A percentile compares a stretch with the other conserved stretches of the same genome.
Conservation (phyloP, 768 basidiomycete genomes). For the Lactarius psammicola region DNA sequence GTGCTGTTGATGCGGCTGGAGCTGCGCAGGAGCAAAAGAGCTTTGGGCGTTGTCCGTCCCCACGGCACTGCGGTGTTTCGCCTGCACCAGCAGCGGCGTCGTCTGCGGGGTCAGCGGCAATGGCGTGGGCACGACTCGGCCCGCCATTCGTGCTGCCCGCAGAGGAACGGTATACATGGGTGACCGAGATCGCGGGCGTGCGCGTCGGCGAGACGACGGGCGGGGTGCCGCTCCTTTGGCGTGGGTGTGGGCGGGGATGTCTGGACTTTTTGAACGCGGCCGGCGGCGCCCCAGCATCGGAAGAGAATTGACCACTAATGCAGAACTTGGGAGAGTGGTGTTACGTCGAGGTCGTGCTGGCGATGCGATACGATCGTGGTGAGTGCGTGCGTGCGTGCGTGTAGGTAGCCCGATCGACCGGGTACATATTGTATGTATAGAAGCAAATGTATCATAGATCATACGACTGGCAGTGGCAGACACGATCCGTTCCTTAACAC, state of each 20-base stretch:
- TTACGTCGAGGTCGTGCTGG: neutral
- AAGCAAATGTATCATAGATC: constrained; percentile 7
- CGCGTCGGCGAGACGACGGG: constrained; percentile 23
- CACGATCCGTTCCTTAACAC: neutral
- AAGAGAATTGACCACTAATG: neutral
- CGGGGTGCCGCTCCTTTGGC: constrained; percentile 28
- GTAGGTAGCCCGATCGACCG: neutral
- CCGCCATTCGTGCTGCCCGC: constrained; percentile 24
- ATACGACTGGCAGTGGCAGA: neutral
- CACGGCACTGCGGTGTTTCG: neutral
- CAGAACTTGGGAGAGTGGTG: neutral
- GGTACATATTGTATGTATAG: constrained; percentile 9
- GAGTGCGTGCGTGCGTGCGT: neutral
- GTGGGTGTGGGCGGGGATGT: constrained; percentile 26
- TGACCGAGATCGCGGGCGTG: constrained; percentile 22
- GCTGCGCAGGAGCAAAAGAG: constrained; percentile 3
- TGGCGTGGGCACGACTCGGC: constrained; percentile 19
- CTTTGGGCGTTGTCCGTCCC: constrained; percentile 27
- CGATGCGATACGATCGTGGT: neutral
- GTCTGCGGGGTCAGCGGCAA: neutral
- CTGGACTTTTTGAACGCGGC: constrained; percentile 18
- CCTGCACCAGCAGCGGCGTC: neutral
- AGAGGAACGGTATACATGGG: constrained; percentile 28
- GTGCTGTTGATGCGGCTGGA: too few species aligned
- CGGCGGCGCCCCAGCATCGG: neutral